phyloP scores from a whole-genome alignment of 106 monocot genomes.

The Allium sativum region DNA sequence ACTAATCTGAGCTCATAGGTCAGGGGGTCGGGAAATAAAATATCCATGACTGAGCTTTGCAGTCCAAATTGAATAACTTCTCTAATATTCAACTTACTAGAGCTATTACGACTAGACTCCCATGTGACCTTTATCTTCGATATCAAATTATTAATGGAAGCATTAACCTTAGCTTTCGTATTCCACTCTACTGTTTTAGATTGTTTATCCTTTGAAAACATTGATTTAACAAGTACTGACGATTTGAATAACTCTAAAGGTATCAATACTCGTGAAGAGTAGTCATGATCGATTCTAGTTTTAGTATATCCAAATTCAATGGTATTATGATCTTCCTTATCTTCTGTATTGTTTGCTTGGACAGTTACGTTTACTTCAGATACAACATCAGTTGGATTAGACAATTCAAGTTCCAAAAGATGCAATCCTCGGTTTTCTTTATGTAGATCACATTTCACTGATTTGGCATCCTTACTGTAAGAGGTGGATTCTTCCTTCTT shows the following conservation, averaged over 20 bases:
- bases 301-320: no score
- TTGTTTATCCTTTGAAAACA: constrained; percentile 48
- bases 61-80: constrained; percentile 82
- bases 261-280: constrained; percentile 82
- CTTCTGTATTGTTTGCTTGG: constrained; percentile 22
- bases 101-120: constrained; percentile 89
- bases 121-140: constrained; percentile 86
- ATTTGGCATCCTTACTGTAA: constrained; percentile 2
- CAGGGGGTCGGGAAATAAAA: constrained; percentile 85
- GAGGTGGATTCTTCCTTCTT: constrained; percentile 4
- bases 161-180: constrained; percentile 75
- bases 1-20: constrained; percentile 75
- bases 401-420: constrained; percentile 90
- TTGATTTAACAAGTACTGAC: constrained; percentile 73
- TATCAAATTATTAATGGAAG: constrained; percentile 65
- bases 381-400: constrained; percentile 91
- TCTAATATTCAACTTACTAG: constrained; percentile 84
- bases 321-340: constrained; percentile 6
- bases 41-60: constrained; percentile 78
- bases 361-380: constrained; percentile 77
- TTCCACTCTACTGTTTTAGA: constrained; percentile 29
- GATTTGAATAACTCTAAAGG: constrained; percentile 88
- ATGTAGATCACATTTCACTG: constrained; percentile 74
- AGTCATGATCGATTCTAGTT: constrained; percentile 86
- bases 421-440: constrained; percentile 84